Evolutionary conservation across 768 basidiomycete genomes (phyloP), one percentile per base, ranked within the genome.

Genomic region (Tephrocybe sp.): DNA sequence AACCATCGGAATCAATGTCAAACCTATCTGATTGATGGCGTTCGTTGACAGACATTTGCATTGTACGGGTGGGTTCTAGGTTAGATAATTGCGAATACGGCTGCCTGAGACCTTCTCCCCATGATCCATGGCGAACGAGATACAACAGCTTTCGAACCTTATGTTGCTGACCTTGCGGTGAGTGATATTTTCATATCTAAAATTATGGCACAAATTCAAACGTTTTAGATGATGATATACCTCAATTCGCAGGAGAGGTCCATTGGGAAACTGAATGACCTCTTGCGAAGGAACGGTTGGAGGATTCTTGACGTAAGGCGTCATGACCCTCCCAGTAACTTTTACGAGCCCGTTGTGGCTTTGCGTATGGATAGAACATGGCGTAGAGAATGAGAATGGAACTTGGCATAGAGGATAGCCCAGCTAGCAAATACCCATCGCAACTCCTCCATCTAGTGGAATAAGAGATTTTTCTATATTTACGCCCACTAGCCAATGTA

Each of bases 61-160:
- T 45, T 23, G 43, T 12, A 36, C 35, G 16, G 4, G 16, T 36
- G 13, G 35, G 11, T 12, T 36, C 35, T n/a, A n/a, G n/a, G n/a
- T n/a, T n/a, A n/a, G n/a, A n/a, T n/a, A n/a, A n/a, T n/a, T n/a
- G n/a, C n/a, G n/a, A n/a, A n/a, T n/a, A n/a, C n/a, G n/a, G n/a
- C n/a, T n/a, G n/a, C n/a, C n/a, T n/a, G n/a, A n/a, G n/a, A 36
- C 10, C 5, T 11, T 12, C 11, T 10, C 20, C n/a, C n/a, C n/a
- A n/a, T n/a, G n/a, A n/a, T n/a, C 39, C 16, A 56, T 56, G 55
- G 38, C 55, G 8, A 19, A 39, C 45, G 48, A 55, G 16, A 53
- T 59, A 17, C 49, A 53, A 40, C 49, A 60, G 20, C 57, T 62
- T 5, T 49, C 53, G 17, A 38, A 55, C 5, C 42, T 61, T 66